Conservation (phyloP, 139 green algal genomes). For the Yamagishiella unicocca region DNA sequence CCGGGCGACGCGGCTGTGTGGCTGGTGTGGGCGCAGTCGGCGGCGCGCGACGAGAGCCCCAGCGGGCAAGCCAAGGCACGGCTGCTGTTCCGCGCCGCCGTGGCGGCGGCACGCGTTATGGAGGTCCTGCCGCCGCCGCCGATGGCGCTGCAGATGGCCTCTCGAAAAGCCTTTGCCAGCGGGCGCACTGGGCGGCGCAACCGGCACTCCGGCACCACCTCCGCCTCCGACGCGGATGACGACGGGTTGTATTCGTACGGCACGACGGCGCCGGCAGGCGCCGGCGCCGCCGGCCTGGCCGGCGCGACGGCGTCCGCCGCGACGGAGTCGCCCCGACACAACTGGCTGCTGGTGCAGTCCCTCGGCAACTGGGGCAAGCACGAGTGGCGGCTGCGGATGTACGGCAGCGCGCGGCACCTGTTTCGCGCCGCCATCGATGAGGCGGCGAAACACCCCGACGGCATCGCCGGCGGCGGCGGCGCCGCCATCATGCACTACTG, state of each 20-base stretch:
- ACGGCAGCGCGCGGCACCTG: conserved; percentile 65
- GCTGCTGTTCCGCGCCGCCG: conserved; percentile 67
- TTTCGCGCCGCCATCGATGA: conserved; percentile 60
- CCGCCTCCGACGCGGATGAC: neutral
- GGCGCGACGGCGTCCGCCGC: neutral
- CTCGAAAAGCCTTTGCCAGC: no score
- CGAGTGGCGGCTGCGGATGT: conserved; percentile 65
- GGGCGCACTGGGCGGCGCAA: neutral
- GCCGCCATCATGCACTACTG: conserved; percentile 64
- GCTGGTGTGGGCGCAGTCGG: conserved; percentile 76
- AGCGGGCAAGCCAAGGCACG: conserved; percentile 46
- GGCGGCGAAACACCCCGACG: conserved; percentile 55
- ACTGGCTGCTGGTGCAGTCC: conserved; percentile 55
- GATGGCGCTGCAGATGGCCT: conserved; percentile 13
- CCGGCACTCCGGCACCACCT: neutral
- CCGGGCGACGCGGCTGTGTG: conserved; percentile 42
- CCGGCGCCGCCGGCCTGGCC: neutral
- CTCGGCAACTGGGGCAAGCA: conserved; percentile 67
- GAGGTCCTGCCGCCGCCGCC: conserved; percentile 21
- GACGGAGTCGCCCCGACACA: neutral
- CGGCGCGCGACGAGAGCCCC: conserved; percentile 29
- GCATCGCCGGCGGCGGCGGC: conserved; percentile 34
- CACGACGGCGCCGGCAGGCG: neutral
- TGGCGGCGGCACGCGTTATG: conserved; percentile 44
- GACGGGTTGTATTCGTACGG: no score